Conservation (phyloP, 306 rosid genomes). For the Quercus robur region DNA sequence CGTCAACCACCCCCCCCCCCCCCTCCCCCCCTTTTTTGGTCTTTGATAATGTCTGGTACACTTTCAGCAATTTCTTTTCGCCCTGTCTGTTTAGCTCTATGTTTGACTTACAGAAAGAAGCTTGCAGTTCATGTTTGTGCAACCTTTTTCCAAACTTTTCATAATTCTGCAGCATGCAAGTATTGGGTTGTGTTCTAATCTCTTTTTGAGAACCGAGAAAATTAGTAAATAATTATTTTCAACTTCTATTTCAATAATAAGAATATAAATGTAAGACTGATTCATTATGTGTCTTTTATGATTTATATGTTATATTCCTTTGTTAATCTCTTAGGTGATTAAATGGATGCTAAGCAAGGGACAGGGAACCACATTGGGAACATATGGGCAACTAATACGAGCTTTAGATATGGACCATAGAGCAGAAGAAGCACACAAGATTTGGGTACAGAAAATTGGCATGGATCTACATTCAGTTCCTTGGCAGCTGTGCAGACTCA, state of each 20-base stretch:
- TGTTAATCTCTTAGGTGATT: slow-evolving; percentile 50
- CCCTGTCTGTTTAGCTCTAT: background rate
- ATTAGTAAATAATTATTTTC: background rate
- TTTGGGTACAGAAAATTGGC: slow-evolving; percentile 86
- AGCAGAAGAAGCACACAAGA: slow-evolving; percentile 75
- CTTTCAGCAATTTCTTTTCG: background rate
- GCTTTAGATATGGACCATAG: slow-evolving; percentile 94
- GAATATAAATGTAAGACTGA: background rate
- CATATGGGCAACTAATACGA: slow-evolving; percentile 68
- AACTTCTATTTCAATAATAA: background rate
- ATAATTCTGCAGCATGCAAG: background rate
- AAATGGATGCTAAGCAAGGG: slow-evolving; percentile 99
- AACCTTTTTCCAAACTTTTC: background rate
- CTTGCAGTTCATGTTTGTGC: background rate
- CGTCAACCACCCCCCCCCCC: fast-evolving
- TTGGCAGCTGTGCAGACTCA: slow-evolving; percentile 82
- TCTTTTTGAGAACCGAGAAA: background rate
- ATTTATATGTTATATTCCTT: background rate
- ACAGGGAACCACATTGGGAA: slow-evolving; percentile 84
- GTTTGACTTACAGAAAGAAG: background rate
- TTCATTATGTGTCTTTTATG: background rate
- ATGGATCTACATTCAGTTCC: slow-evolving; percentile 84
- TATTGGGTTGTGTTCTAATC: background rate
- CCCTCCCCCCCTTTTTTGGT: fast-evolving
- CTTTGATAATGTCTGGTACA: background rate